These are phyloP conservation scores for Citrus hindsii DNA, from an alignment of 345 rosid species.

Conservation along the genomic window DNA sequence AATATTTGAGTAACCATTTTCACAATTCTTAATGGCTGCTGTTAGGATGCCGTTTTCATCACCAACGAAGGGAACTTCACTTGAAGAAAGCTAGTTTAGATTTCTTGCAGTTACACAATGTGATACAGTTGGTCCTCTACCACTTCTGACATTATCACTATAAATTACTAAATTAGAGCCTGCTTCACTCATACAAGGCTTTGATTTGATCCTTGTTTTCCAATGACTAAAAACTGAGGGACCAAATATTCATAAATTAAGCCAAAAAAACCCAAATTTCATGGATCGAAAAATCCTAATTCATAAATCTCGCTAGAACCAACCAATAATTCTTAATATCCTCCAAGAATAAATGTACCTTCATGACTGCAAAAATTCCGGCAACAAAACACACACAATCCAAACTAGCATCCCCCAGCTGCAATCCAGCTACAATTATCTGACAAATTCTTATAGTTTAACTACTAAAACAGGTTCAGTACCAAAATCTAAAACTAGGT, in stretches of 20 bases:
- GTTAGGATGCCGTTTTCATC: background rate
- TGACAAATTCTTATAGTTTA: background rate
- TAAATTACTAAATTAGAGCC: no score
- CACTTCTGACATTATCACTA: background rate
- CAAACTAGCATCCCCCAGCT: slow-evolving; percentile 6
- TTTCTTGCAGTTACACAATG: background rate
- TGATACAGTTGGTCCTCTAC: background rate
- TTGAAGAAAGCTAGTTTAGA: background rate
- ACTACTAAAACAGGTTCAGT: background rate
- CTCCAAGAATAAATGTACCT: background rate
- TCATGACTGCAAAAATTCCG: background rate
- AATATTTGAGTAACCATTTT: background rate
- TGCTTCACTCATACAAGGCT: background rate
- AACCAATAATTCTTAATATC: background rate
- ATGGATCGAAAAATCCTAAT: background rate
- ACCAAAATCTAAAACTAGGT: background rate
- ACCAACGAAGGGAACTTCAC: background rate
- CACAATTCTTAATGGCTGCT: background rate
- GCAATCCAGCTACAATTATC: background rate
- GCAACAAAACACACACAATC: background rate
- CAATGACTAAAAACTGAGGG: background rate
- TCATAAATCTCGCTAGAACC: background rate
- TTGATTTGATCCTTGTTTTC: background rate
- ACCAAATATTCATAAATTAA: background rate
- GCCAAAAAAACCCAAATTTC: background rate